These are phyloP conservation scores for Microdochium nivale DNA, from an alignment of 2,329 filamentous ascomycete species.

Conservation along the genomic window DNA sequence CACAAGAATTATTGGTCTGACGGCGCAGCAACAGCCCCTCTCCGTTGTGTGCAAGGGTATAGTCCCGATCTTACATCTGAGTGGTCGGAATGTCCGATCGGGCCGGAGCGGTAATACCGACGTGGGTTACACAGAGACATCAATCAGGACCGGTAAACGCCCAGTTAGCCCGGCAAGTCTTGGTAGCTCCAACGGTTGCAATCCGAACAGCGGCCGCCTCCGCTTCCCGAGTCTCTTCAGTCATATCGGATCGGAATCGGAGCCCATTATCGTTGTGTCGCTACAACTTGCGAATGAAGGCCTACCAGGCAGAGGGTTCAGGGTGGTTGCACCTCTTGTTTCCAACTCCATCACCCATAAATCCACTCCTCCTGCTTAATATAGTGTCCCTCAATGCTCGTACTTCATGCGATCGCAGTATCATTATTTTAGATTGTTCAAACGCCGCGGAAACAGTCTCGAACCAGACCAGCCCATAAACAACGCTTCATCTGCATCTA, in stretches of 20 bases:
- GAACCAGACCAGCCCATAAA: neutral
- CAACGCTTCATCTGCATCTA: neutral
- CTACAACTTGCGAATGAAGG: neutral
- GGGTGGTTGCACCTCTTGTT: neutral
- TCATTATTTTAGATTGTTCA: neutral
- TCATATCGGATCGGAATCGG: neutral
- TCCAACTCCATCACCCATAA: neutral
- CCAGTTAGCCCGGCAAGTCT: neutral
- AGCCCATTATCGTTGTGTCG: neutral
- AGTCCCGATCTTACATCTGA: neutral
- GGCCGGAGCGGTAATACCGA: neutral
- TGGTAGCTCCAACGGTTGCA: neutral
- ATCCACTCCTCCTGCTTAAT: neutral
- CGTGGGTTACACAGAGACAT: neutral
- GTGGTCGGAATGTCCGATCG: neutral
- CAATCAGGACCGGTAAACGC: neutral
- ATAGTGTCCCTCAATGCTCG: neutral
- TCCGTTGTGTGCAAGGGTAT: neutral
- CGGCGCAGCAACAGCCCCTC: neutral
- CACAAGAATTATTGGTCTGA: neutral
- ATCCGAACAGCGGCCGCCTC: neutral
- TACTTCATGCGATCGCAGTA: neutral
- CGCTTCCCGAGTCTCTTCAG: neutral
- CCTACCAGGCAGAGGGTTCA: neutral
- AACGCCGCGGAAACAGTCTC: neutral